Base-by-base conservation (phyloP, 306 rosid genomes). In the Prinsepia uniflora region DNA sequence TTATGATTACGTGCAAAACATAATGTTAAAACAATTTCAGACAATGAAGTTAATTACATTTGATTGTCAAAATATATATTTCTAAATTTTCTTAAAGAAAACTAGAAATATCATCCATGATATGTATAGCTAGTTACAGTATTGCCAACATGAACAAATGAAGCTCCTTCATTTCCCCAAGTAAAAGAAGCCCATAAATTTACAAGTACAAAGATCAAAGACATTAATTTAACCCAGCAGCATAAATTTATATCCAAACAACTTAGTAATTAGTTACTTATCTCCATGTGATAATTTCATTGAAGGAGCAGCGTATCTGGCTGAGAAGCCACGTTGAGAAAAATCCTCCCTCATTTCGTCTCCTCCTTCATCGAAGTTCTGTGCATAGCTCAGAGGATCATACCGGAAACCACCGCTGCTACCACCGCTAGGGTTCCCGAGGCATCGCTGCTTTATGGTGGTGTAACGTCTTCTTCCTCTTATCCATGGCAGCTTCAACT, bases 331-430 rank as follows among this genome's bases (percentile, higher is more conserved):
- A 8, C 81, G 88, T 34, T 57, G 71, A 9, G 65, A 12, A 67
- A 24, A 53, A 5, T 78, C 87, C 60, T 78, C 84, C 4, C 72
- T 83, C 1, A 71, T 81, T 49, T 82, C 82, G 22, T 72, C 68
- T 50, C 72, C 77, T 15, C 97, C 93, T 1, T 89, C 93, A 17
- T 89, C 96, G 39, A 91, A 91, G 63, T 91, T 91, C 60, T 85
- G 88, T 30, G 96, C 84, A 65, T 91, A 89, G 88, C 97, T 89
- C 68, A 79, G 17, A 63, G 90, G 85, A 76, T 89, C 97, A 72
- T 87, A 91, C 40, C 78, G 67, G 60, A 85, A 91, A 5, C 87
- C 78, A 5, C 87, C 78, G 42, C 81, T 82, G 17, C 64, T 44
- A 5, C 87, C 78, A 39, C 81, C 84, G 17, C 64, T 44, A 34